Conservation (phyloP, 108 stramenopile species). For the Chaetoceros tenuissimus region DNA sequence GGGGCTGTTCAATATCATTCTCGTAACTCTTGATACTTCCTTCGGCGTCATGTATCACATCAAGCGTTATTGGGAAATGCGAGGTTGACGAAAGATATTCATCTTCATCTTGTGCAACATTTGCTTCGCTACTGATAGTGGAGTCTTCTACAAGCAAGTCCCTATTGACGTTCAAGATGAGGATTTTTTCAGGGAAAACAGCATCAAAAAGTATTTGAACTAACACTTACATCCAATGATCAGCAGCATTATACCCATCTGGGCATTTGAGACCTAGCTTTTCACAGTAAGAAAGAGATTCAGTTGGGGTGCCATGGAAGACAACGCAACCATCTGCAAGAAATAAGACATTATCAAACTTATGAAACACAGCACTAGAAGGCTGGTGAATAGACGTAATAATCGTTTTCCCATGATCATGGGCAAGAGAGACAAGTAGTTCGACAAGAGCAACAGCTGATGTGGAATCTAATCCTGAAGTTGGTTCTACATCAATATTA, state of each 20-base stretch:
- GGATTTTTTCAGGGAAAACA: too few relatives aligned
- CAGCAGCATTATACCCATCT: conserved; percentile 65
- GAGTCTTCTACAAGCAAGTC: conserved; percentile 53
- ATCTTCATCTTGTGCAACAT: conserved; percentile 2
- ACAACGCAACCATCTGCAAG: conserved; percentile 62
- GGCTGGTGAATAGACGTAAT: conserved; percentile 73
- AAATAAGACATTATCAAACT: conserved; percentile 53
- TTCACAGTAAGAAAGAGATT: conserved; percentile 31
- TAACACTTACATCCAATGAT: conserved; percentile 83
- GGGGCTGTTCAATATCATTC: not conserved
- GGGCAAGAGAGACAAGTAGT: conserved; percentile 34
- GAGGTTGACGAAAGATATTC: not conserved
- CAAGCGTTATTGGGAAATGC: not conserved
- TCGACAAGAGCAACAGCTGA: conserved; percentile 51
- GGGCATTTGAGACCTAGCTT: conserved; percentile 39
- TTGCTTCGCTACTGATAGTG: conserved; percentile 16
- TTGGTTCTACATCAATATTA: too few relatives aligned
- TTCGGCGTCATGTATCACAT: not conserved
- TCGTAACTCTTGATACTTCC: not conserved
- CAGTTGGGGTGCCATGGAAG: conserved; percentile 59
- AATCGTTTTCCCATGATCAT: conserved; percentile 42
- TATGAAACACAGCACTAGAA: conserved; percentile 50
- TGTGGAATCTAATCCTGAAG: conserved; percentile 68
- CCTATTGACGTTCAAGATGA: too few relatives aligned
- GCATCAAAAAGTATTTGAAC: too few relatives aligned